phyloP scores from a whole-genome alignment of 176 grass and related monocot species.

The Alopecurus myosuroides region DNA sequence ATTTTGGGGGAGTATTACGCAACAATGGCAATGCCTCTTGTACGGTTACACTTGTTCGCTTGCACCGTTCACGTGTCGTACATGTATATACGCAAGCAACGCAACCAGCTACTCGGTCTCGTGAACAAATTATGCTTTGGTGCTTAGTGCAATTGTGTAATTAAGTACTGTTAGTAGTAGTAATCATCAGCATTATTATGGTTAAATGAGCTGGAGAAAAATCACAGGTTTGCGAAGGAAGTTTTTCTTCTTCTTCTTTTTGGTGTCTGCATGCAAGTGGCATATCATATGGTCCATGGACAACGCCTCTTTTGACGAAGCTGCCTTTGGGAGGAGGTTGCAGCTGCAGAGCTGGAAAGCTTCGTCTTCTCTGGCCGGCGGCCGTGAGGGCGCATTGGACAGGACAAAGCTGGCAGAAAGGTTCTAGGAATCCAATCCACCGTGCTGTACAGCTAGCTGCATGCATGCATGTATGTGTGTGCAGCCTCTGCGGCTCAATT shows the following conservation, averaged over 20 bases:
- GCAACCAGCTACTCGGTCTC: not conserved
- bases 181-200: not conserved
- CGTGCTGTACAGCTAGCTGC: not conserved
- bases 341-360: conserved; percentile 44
- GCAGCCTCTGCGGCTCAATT: not conserved
- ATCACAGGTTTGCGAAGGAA: not conserved
- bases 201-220: not conserved
- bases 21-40: not conserved
- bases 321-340: not conserved
- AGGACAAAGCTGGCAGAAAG: not conserved
- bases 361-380: conserved; percentile 21
- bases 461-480: not conserved
- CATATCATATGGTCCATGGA: not conserved
- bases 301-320: not conserved
- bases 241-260: not conserved
- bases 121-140: not conserved
- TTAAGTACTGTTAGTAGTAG: not conserved
- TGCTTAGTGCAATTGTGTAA: not conserved
- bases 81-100: not conserved
- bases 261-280: not conserved
- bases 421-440: conserved; percentile 20
- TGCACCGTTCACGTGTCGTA: not conserved
- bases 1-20: not conserved
- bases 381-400: not conserved
- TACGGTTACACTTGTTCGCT: not conserved